These are phyloP conservation scores for Lactarius psammicola DNA, from an alignment of 768 basidiomycete species.

Conservation along the genomic window DNA sequence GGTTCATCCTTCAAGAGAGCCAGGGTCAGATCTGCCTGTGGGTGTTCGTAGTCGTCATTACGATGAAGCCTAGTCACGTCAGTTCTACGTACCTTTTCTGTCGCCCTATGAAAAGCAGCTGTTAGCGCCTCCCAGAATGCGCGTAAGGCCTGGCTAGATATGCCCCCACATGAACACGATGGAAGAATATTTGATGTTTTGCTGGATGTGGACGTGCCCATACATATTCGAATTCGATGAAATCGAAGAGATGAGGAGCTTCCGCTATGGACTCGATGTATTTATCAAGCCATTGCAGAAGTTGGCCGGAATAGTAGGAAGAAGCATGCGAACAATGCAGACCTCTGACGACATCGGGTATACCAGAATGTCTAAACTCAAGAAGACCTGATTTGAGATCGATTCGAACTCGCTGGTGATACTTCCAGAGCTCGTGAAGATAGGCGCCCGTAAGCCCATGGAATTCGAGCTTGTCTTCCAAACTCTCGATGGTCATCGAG, in stretches of 20 bases:
- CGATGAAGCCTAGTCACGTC: background rate
- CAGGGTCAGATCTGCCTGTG: too few species aligned
- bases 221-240: slow-evolving; percentile 1
- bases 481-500: too few species aligned
- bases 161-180: background rate
- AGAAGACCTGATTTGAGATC: too few species aligned
- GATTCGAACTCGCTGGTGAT: too few species aligned
- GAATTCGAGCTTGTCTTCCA: too few species aligned
- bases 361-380: too few species aligned
- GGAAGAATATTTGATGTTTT: background rate
- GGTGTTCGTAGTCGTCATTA: too few species aligned
- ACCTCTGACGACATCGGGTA: background rate
- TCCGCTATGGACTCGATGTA: slow-evolving; percentile 5
- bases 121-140: background rate
- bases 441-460: too few species aligned
- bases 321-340: background rate
- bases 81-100: background rate
- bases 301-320: background rate
- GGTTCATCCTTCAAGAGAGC: too few species aligned
- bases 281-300: background rate
- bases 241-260: background rate
- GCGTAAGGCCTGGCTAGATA: background rate
- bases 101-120: background rate
- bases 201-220: background rate
- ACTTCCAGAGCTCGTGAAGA: too few species aligned